A percentile compares a stretch with the other conserved stretches of the same genome.
phyloP scores from a whole-genome alignment of 768 basidiomycete genomes.

The Hortiboletus campestris region DNA sequence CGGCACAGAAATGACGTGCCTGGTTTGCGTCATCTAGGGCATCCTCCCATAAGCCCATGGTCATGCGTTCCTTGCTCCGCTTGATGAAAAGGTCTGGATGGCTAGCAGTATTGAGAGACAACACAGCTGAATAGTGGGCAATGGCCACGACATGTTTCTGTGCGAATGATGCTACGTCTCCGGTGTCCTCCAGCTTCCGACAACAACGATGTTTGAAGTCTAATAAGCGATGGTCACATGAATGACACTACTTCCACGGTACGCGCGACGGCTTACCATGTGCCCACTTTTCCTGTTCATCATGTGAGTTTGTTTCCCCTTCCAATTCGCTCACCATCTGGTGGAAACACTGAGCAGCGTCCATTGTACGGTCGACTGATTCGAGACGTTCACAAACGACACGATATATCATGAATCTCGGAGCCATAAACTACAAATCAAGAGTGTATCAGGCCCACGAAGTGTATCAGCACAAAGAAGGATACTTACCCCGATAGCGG shows the following conservation, averaged over 20 bases:
- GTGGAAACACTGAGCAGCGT: not conserved
- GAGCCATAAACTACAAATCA: not conserved
- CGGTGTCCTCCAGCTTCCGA: not conserved
- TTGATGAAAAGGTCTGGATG: not conserved
- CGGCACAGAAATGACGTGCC: not conserved
- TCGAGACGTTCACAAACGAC: not conserved
- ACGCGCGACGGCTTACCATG: not conserved
- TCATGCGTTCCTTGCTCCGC: not conserved
- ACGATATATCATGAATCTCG: not conserved
- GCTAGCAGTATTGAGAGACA: not conserved
- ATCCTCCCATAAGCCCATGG: not conserved
- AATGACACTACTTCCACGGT: not conserved
- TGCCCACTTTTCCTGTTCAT: not conserved
- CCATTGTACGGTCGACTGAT: not conserved
- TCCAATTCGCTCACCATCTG: not conserved
- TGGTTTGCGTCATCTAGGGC: not conserved
- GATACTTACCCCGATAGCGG: not conserved
- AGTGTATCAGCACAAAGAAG: no score
- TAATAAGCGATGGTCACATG: no score
- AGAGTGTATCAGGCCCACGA: not conserved
- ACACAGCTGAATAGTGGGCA: not conserved
- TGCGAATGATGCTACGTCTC: not conserved
- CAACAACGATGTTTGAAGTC: not conserved
- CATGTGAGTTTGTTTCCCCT: not conserved
- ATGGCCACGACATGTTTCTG: not conserved